Base-by-base conservation (phyloP, 805 yeast genomes). In the Kluyveromyces aestuarii region DNA sequence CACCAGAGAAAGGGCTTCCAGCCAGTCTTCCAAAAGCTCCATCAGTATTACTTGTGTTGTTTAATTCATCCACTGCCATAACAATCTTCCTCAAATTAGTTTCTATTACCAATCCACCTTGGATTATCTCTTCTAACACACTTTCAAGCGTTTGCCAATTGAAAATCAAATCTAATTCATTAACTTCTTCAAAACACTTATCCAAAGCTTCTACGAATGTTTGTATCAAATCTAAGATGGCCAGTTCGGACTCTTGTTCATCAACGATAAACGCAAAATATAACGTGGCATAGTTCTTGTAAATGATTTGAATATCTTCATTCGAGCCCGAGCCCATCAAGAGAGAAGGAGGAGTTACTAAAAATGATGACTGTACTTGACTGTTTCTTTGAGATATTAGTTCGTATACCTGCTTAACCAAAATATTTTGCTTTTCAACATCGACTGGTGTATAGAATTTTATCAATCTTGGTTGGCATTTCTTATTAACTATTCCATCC, bases 71-170 rank as follows among this genome's bases (percentile, higher is more conserved):
- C 10, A 86, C 86, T 0, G 93, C 87, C 13, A 51, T 80, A 6
- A 93, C 96, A 36, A 93, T 89, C 51, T 84, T 79, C 25, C 70
- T 61, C 18, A 89, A 87, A 55, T 83, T 87, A 1, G 98, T 90
- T 63, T 93, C 99, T 37, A 93, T 86, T 8, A 93, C 99, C 95
- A 93, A 84, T 0, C 99, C 99, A 25, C 98, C 99, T 63, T 93
- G 98, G 1, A 93, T 83, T 35, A 93, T 84, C 59, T 93, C 98
- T 58, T 84, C 93, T 44, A 90, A 66, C 1, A 91, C 96, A 1
- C 95, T 84, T 63, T 91, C 95, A 33, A 91, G 71, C 6, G 89
- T 95, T 67, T 93, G 97, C 98, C 99, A 93, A 16, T 97, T 97
- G 69, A 90, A 91, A n/a, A 93, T 96, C 53, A 93, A 73, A 68